Percentiles rank a stretch among this genome's conserved stretches.
phyloP scores from a whole-genome alignment of 2,329 filamentous ascomycete genomes.

The Aureobasidium musti region DNA sequence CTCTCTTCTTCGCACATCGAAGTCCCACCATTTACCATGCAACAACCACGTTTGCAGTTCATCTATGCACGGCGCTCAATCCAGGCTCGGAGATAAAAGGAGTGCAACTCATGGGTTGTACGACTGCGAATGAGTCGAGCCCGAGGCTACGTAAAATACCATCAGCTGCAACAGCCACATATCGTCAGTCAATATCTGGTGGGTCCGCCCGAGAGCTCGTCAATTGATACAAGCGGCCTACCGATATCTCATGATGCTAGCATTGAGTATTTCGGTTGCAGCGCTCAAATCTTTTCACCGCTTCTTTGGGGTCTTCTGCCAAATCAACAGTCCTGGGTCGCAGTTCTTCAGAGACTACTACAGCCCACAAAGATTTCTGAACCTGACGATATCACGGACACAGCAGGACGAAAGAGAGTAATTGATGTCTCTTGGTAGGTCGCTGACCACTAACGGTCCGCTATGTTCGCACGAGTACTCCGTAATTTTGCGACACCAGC shows the following conservation, averaged over 20 bases:
- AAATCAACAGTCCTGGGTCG: background rate
- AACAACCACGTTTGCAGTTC: background rate
- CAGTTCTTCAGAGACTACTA: background rate
- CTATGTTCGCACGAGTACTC: constrained; percentile 2
- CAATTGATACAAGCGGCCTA: background rate
- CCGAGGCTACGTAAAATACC: background rate
- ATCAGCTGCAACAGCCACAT: background rate
- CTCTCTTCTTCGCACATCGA: background rate
- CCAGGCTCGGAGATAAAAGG: background rate
- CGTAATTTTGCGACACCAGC: background rate
- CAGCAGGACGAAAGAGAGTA: background rate
- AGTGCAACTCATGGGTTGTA: background rate
- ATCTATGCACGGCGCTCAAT: background rate
- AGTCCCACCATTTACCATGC: background rate
- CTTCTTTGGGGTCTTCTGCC: background rate
- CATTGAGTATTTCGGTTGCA: background rate
- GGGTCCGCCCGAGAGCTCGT: background rate
- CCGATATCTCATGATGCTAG: background rate
- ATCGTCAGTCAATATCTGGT: background rate
- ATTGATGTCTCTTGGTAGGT: background rate
- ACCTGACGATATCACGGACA: too few relatives aligned
- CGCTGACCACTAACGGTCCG: background rate
- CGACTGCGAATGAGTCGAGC: background rate
- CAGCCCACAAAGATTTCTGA: background rate
- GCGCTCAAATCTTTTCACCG: background rate